Percentiles rank a stretch among this genome's conserved stretches.
These are phyloP conservation scores for Tolypocladium pustulatum DNA, from an alignment of 2,329 filamentous ascomycete genomes.

Conservation along the genomic window DNA sequence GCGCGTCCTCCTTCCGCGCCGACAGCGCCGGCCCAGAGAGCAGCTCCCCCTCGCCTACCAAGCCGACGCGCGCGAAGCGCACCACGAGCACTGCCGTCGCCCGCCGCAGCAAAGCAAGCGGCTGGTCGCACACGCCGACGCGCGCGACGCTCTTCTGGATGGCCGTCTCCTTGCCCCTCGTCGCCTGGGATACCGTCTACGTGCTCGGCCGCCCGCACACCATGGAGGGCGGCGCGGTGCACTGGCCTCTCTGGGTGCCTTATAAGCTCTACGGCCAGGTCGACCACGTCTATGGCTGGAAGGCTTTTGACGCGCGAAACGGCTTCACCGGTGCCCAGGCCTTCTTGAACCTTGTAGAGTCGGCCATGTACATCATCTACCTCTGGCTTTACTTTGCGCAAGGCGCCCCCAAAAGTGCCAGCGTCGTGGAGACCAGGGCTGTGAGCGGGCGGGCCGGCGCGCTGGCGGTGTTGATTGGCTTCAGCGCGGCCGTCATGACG, in stretches of 20 bases:
- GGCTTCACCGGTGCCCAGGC: constrained; percentile 74
- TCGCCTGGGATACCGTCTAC: constrained; percentile 73
- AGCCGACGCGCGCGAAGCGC: constrained; percentile 4
- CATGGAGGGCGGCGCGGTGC: constrained; percentile 66
- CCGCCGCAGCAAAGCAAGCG: background rate
- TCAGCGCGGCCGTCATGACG: constrained; percentile 48
- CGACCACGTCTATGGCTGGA: constrained; percentile 74
- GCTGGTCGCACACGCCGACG: constrained; percentile 37
- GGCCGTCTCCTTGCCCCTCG: constrained; percentile 61
- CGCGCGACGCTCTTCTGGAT: constrained; percentile 55
- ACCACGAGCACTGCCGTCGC: constrained; percentile 5
- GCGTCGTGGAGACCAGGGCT: constrained; percentile 16
- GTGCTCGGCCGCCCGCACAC: constrained; percentile 69
- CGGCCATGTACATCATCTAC: constrained; percentile 52
- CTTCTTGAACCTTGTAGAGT: constrained; percentile 58
- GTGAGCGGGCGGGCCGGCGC: constrained; percentile 33
- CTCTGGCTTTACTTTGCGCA: constrained; percentile 22
- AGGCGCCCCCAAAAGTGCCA: constrained; percentile 6
- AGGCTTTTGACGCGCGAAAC: constrained; percentile 53
- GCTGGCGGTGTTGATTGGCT: constrained; percentile 35
- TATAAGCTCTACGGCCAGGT: constrained; percentile 73
- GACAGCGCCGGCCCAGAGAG: constrained; percentile 14
- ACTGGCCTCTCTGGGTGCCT: constrained; percentile 63
- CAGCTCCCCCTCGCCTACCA: constrained; percentile 7
- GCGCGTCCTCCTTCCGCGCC: constrained; percentile 22